phyloP scores from a whole-genome alignment of 768 basidiomycete genomes.

The Agaricus blazei region DNA sequence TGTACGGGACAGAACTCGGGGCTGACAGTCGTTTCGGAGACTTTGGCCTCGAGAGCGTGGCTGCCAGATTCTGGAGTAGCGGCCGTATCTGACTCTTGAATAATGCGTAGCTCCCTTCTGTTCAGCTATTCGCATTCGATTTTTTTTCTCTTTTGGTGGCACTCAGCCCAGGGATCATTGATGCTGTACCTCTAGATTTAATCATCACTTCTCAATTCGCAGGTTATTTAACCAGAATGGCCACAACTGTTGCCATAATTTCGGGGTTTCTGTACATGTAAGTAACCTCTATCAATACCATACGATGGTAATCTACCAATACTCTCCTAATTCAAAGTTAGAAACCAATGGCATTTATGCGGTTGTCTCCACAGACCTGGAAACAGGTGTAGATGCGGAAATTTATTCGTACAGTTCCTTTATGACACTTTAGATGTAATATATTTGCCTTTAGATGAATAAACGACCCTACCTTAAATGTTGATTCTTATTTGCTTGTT shows the following conservation, averaged over 20 bases:
- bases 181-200: constrained; percentile 1
- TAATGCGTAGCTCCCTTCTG: constrained; percentile 4
- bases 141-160: not conserved
- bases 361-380: constrained; percentile 28
- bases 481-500: constrained; percentile 70
- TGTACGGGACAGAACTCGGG: constrained; percentile 85
- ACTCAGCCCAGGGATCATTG: constrained; percentile 7
- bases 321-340: not conserved
- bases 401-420: constrained; percentile 75
- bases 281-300: constrained; percentile 3
- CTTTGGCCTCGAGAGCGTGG: constrained; percentile 75
- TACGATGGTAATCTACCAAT: not conserved
- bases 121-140: not conserved
- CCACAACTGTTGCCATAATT: constrained; percentile 2
- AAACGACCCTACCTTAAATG: constrained; percentile 44
- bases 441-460: constrained; percentile 8
- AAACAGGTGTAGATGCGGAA: constrained; percentile 62
- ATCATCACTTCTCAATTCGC: too few relatives aligned
- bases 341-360: not conserved
- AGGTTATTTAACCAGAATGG: not conserved
- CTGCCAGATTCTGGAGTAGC: constrained; percentile 64
- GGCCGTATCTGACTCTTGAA: constrained; percentile 33
- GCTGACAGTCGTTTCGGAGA: constrained; percentile 80
- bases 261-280: not conserved
- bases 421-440: constrained; percentile 11